Evolutionary conservation across 129 eudicot species (phyloP), one percentile per base, ranked within the genome.

Genomic region (Flaveria ramosissima): DNA sequence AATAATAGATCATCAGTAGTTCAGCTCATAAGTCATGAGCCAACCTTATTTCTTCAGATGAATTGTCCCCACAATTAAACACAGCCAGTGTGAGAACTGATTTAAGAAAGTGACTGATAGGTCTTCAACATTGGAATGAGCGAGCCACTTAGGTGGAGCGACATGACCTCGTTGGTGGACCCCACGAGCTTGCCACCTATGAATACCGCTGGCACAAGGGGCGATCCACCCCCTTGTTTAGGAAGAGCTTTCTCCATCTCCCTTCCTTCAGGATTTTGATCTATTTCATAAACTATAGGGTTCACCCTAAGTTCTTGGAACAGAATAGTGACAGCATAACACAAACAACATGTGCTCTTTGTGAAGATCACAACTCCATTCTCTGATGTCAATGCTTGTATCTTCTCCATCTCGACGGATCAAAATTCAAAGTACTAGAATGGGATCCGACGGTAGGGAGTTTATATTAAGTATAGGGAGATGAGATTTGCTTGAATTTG

Each of bases 281-380:
- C 96, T 1, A 90, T 66, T 61, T 90, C 93, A 68, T 75, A 64
- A 43, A 90, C 83, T 64, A 68, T 14, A 43, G 91, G 89, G 50
- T 21, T 80, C 30, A 84, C 93, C 71, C 84, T 60, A 43, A 90
- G 88, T 68, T 84, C 91, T 12, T 76, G 89, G 77, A 90, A 84
- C 68, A 90, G 81, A 68, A 90, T 79, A 67, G 83, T 78, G 14
- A 90, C 96, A 6, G 93, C 86, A 75, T 90, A 90, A 81, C 93
- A 82, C 86, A 90, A 78, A 84, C 96, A 90, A 74, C 96, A 90
- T 0, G 85, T 90, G 83, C 91, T 90, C 83, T 90, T 90, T 82
- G 91, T 88, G 80, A 90, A 88, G 9, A 90, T 81, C 83, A 90
- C 77, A 1, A 90, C 83, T 60, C 93, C 91, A 26, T 90, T 84